A percentile compares a stretch with the other conserved stretches of the same genome.
Conservation (phyloP, 352 stramenopile species). For the Pythium guiyangense region DNA sequence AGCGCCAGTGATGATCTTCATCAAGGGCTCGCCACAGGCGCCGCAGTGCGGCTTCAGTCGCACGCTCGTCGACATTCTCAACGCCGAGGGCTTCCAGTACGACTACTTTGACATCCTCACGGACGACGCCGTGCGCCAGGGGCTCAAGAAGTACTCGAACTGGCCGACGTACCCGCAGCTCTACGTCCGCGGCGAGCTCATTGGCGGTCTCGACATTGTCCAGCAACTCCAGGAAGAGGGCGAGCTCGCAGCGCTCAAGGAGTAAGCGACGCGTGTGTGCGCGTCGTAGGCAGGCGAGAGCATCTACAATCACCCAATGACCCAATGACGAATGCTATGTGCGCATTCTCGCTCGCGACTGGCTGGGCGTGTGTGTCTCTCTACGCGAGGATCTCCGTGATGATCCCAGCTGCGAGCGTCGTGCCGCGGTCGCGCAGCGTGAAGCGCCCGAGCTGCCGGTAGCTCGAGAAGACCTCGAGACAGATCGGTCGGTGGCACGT, state of each 20-base stretch:
- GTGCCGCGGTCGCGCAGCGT: constrained; percentile 77
- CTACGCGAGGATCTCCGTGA: constrained; percentile 78
- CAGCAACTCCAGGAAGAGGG: constrained; percentile 93
- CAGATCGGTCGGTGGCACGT: constrained; percentile 71
- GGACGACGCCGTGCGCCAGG: constrained; percentile 95
- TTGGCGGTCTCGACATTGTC: constrained; percentile 97
- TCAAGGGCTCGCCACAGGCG: constrained; percentile 93
- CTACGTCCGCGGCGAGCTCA: constrained; percentile 96
- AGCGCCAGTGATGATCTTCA: constrained; percentile 96
- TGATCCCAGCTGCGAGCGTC: constrained; percentile 81
- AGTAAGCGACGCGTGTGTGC: constrained; percentile 23
- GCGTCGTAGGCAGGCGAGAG: too few relatives aligned
- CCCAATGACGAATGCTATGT: too few relatives aligned
- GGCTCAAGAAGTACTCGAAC: constrained; percentile 96
- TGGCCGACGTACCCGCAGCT: constrained; percentile 98
- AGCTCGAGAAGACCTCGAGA: constrained; percentile 75
- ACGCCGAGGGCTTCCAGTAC: constrained; percentile 89
- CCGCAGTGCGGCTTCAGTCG: constrained; percentile 96
- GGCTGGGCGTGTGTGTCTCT: background rate
- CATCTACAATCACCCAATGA: background rate
- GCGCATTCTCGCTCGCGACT: background rate
- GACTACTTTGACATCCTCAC: constrained; percentile 97
- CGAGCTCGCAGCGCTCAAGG: constrained; percentile 76
- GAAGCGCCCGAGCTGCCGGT: constrained; percentile 78
- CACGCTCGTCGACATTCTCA: constrained; percentile 93